Percentiles rank a stretch among this genome's conserved stretches.
Conservation (phyloP, 2,329 filamentous ascomycete genomes). For the Eurotiales sp. region DNA sequence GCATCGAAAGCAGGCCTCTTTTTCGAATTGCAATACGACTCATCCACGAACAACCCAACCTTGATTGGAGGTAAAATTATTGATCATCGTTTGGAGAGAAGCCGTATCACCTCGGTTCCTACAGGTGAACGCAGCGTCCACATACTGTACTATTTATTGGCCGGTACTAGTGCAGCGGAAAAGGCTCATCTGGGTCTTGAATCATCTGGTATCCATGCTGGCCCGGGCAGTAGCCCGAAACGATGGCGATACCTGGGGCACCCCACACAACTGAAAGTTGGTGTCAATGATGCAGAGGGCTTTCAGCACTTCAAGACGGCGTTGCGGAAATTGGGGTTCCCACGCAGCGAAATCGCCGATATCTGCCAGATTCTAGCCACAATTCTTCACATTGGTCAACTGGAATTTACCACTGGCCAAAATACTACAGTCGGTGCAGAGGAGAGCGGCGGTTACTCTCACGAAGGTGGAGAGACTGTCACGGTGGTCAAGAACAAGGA, state of each 20-base stretch:
- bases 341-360: conserved; percentile 87
- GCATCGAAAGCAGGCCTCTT: conserved; percentile 95
- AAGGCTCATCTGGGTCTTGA: conserved; percentile 77
- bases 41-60: conserved; percentile 75
- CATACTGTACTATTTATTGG: conserved; percentile 88
- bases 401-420: conserved; percentile 83
- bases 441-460: conserved; percentile 93
- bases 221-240: conserved; percentile 58
- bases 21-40: conserved; percentile 94
- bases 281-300: conserved; percentile 91
- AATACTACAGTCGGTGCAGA: conserved; percentile 75
- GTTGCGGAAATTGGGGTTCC: conserved; percentile 88
- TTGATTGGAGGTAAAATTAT: conserved; percentile 92
- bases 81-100: conserved; percentile 88
- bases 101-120: conserved; percentile 84
- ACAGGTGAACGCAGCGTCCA: conserved; percentile 97
- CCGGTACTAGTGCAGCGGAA: conserved; percentile 85
- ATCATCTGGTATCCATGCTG: conserved; percentile 35
- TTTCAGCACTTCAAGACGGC: conserved; percentile 98
- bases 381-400: conserved; percentile 95
- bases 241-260: conserved; percentile 96
- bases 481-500: conserved; percentile 94
- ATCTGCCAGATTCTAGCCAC: conserved; percentile 91
- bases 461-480: conserved; percentile 81
- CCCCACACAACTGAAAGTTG: conserved; percentile 92